Percentiles rank a stretch among this genome's conserved stretches.
phyloP scores from a whole-genome alignment of 345 rosid species.

The Hibiscus mutabilis region DNA sequence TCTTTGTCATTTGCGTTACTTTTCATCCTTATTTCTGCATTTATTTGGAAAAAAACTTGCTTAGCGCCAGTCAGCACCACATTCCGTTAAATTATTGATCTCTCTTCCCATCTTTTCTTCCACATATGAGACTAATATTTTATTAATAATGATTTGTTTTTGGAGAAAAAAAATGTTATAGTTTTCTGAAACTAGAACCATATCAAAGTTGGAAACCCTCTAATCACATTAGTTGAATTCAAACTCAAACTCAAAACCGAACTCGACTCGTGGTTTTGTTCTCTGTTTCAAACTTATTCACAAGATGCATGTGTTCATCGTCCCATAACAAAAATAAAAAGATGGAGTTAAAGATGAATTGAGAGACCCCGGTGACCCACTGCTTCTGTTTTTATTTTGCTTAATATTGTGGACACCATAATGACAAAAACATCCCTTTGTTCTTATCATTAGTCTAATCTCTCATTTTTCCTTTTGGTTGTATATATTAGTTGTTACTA shows the following conservation, averaged over 20 bases:
- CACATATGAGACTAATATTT: too few relatives aligned
- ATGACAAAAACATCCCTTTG: slow-evolving; percentile 19
- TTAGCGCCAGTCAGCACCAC: slow-evolving; percentile 18
- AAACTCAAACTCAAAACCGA: neutral
- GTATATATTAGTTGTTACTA: slow-evolving; percentile 23
- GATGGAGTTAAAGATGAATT: slow-evolving; percentile 14
- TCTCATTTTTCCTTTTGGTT: slow-evolving; percentile 13
- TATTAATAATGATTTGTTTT: too few relatives aligned
- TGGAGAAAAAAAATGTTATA: too few relatives aligned
- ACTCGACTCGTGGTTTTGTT: neutral
- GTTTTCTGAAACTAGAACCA: neutral
- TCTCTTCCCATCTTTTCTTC: neutral
- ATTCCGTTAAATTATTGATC: slow-evolving; percentile 14
- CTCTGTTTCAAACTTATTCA: neutral
- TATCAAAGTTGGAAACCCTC: neutral
- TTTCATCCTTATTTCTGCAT: neutral
- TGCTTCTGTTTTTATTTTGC: slow-evolving; percentile 7
- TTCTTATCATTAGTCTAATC: slow-evolving; percentile 15
- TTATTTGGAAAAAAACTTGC: neutral
- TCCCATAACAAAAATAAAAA: slow-evolving; percentile 20
- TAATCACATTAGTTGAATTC: neutral
- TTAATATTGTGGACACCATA: slow-evolving; percentile 17
- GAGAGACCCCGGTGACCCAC: slow-evolving; percentile 31
- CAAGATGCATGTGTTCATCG: slow-evolving; percentile 13
- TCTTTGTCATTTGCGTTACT: neutral